These are phyloP conservation scores for Neurospora cerealis DNA, from an alignment of 495 filamentous ascomycete species.

Conservation along the genomic window DNA sequence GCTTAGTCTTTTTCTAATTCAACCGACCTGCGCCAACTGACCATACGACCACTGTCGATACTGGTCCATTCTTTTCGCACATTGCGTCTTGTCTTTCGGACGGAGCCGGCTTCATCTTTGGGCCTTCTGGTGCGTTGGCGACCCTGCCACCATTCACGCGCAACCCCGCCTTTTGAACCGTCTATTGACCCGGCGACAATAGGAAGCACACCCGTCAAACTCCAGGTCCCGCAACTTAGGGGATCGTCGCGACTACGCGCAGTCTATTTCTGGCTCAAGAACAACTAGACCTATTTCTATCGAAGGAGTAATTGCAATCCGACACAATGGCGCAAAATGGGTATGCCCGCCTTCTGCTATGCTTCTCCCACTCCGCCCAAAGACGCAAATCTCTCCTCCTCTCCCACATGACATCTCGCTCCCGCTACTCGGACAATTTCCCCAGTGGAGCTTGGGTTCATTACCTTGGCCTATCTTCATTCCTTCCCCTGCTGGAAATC, in stretches of 20 bases:
- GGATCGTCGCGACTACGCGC: background rate
- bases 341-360: background rate
- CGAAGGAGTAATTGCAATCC: background rate
- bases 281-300: background rate
- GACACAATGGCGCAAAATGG: background rate
- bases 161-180: background rate
- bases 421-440: background rate
- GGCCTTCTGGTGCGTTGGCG: background rate
- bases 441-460: background rate
- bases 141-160: background rate
- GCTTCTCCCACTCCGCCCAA: background rate
- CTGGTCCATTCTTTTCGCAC: background rate
- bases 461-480: background rate
- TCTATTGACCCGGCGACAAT: background rate
- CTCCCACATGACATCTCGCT: background rate
- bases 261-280: background rate
- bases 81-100: background rate
- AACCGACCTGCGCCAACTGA: background rate
- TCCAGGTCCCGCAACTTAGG: background rate
- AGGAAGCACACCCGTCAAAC: background rate
- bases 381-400: background rate
- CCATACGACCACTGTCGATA: background rate
- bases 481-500: background rate
- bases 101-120: background rate
- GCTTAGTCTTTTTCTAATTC: background rate